Evolutionary conservation across 176 grass and related monocot species (phyloP), one percentile per base, ranked within the genome.

Genomic region (Triticum dicoccoides): DNA sequence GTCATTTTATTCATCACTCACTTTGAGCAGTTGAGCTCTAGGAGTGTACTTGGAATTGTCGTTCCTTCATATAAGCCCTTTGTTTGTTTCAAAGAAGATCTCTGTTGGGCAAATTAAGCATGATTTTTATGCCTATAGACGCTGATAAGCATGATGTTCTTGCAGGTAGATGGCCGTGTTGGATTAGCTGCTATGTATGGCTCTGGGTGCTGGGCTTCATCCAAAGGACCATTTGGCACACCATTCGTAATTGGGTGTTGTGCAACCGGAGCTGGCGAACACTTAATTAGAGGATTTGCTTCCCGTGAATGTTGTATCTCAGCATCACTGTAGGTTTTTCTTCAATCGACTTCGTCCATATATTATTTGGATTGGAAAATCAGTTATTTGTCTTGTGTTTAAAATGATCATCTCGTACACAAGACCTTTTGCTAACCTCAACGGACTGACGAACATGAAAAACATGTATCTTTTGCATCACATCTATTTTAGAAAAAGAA

Each of bases 111-210:
- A 37, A 29, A 78, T 20, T 10, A 8, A 68, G 11, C 13, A 14
- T 70, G 66, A 29, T 78, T 81, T 61, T 72, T 70, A 4, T 85
- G 14, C 41, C 56, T 61, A 68, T 17, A 49, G 32, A 29, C 24
- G 58, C 20, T 79, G 82, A 69, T 79, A 73, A 87, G 12, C 83
- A 74, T 78, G 73, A 74, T 59, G 59, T 74, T 77, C 64, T 87
- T 49, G 59, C 78, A 98, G 96, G 82, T 98, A 52, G 91, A 94
- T 94, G 96, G 96, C 37, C 96, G 96, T 1, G 86, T 95, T 74
- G 96, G 96, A 58, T 92, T 98, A 83, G 96, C 96, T 79, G 93
- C 96, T 81, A 98, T 95, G 93, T 98, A 91, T 84, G 96, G 96
- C 56, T 94, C 91, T 69, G 96, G 96, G 51, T 98, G 96, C 86